Evolutionary conservation across 2,329 filamentous ascomycete genomes (phyloP).

Genomic region (Colletotrichum liriopes): DNA sequence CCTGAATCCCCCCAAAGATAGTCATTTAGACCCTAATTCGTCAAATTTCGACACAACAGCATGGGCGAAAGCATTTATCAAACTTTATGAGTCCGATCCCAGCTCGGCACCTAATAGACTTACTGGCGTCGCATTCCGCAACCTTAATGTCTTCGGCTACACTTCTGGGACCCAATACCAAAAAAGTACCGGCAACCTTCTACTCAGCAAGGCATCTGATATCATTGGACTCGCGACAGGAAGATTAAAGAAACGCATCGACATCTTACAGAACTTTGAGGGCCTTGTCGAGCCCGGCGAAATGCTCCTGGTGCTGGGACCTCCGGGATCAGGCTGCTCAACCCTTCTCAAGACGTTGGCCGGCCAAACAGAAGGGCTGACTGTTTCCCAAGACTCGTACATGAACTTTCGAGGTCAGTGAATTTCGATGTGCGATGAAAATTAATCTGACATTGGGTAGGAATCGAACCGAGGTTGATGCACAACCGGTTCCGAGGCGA

Average conservation of each 20-base stretch:
- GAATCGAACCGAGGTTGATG: slow-evolving; percentile 41
- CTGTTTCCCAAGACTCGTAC: slow-evolving; percentile 46
- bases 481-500: slow-evolving; percentile 65
- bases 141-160: slow-evolving; percentile 50
- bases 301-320: slow-evolving; percentile 73
- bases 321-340: slow-evolving; percentile 72
- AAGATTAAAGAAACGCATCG: slow-evolving; percentile 41
- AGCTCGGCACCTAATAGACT: slow-evolving; percentile 45
- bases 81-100: slow-evolving; percentile 47
- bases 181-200: slow-evolving; percentile 46
- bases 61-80: slow-evolving; percentile 49
- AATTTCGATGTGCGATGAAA: background rate
- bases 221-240: slow-evolving; percentile 26
- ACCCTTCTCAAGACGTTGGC: slow-evolving; percentile 75
- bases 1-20: slow-evolving; percentile 37
- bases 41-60: slow-evolving; percentile 47
- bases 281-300: slow-evolving; percentile 60
- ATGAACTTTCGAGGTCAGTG: slow-evolving; percentile 42
- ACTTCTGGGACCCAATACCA: slow-evolving; percentile 47
- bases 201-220: slow-evolving; percentile 43
- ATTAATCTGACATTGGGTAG: background rate
- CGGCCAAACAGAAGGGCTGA: slow-evolving; percentile 45
- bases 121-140: slow-evolving; percentile 49
- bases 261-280: slow-evolving; percentile 50
- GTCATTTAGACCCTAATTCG: slow-evolving; percentile 47